Evolutionary conservation across 2,329 filamentous ascomycete genomes (phyloP).

Genomic region (Alternaria brassicae): DNA sequence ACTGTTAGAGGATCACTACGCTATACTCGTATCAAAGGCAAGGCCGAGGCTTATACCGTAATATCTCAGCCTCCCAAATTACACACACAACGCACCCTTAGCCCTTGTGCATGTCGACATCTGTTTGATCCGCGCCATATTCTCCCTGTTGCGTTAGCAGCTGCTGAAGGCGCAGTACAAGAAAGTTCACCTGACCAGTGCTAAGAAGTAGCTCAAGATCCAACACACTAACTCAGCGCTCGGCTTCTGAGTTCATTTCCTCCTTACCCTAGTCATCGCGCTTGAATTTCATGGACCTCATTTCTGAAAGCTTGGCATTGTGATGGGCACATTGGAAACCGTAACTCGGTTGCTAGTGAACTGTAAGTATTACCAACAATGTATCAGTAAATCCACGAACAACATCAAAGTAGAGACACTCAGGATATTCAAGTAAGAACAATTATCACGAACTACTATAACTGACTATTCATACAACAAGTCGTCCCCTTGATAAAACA

Average conservation of each 20-base stretch:
- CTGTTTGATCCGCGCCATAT: background rate
- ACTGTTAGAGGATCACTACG: background rate
- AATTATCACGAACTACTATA: background rate
- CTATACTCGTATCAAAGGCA: background rate
- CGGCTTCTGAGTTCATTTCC: background rate
- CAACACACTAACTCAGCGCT: background rate
- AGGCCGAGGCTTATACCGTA: background rate
- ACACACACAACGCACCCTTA: background rate
- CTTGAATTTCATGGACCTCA: background rate
- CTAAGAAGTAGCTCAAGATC: background rate
- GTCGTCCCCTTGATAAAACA: background rate
- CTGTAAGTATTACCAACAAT: background rate
- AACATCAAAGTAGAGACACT: background rate
- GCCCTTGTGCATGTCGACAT: background rate
- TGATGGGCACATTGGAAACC: background rate
- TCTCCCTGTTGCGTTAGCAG: background rate
- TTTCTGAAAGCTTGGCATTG: background rate
- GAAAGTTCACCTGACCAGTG: background rate
- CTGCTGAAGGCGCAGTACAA: too few species aligned
- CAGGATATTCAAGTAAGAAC: background rate
- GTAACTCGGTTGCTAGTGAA: background rate
- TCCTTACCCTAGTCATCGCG: background rate
- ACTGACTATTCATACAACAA: conserved; percentile 7
- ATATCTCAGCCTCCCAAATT: background rate
- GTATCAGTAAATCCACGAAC: background rate